These are phyloP conservation scores for button mushroom (Agaricus bisporus) DNA, from an alignment of 768 basidiomycete genomes.

Conservation along the genomic window DNA sequence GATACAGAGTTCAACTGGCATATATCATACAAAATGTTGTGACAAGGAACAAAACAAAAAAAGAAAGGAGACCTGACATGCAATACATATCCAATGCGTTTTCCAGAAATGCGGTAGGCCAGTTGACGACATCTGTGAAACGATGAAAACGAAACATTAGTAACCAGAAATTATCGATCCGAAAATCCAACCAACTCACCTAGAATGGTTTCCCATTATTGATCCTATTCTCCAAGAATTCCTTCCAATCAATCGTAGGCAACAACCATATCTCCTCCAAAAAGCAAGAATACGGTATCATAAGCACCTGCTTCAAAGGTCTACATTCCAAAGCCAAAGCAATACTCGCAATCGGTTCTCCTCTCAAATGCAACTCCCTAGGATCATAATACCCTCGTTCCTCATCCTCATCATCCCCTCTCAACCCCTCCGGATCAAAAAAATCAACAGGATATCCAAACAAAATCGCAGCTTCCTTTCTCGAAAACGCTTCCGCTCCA, in stretches of 20 bases:
- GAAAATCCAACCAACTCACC: neutral
- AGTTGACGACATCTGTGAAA: too few species aligned
- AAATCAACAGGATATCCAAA: neutral
- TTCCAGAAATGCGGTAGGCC: too few species aligned
- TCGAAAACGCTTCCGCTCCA: neutral
- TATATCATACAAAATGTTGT: too few species aligned
- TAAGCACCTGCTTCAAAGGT: neutral
- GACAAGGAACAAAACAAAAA: too few species aligned
- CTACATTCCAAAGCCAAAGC: neutral
- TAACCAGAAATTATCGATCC: too few species aligned
- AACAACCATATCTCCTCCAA: neutral
- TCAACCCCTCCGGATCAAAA: neutral
- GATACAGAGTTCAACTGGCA: too few species aligned
- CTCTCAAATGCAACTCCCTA: neutral
- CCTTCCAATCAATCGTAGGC: neutral
- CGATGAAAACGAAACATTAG: too few species aligned
- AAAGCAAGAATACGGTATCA: neutral
- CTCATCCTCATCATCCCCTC: neutral
- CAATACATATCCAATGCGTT: too few species aligned
- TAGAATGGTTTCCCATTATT: neutral
- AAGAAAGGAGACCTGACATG: too few species aligned
- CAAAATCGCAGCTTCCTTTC: neutral
- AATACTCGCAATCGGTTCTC: neutral
- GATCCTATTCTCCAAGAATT: neutral
- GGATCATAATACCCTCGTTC: neutral